A percentile compares a stretch with the other conserved stretches of the same genome.
phyloP scores from a whole-genome alignment of 2,329 filamentous ascomycete species.

The Hymenoscyphus occultus region DNA sequence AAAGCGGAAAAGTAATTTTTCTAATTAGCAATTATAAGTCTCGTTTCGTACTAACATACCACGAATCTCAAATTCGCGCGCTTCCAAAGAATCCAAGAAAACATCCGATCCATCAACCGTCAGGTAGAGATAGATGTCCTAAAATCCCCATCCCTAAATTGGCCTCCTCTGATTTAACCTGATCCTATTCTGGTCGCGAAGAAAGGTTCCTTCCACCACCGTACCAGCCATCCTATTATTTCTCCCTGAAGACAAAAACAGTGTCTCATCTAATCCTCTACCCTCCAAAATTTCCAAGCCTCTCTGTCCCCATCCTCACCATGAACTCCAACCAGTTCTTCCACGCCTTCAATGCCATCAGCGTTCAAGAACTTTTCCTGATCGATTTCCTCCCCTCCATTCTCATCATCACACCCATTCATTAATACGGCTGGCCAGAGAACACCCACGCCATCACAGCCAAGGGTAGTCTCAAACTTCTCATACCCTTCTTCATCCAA shows the following conservation, averaged over 20 bases:
- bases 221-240: constrained; percentile 21
- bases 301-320: constrained; percentile 66
- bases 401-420: constrained; percentile 73
- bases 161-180: background rate
- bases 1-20: background rate
- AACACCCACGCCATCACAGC: constrained; percentile 90
- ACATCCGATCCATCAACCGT: background rate
- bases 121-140: background rate
- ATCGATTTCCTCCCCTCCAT: constrained; percentile 89
- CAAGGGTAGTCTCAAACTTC: constrained; percentile 84
- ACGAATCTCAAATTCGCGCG: too few species aligned
- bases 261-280: constrained; percentile 42
- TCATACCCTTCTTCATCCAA: constrained; percentile 72
- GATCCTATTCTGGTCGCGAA: background rate
- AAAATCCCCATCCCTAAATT: background rate
- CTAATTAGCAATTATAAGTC: background rate
- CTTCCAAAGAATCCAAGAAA: background rate
- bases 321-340: constrained; percentile 78
- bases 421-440: constrained; percentile 89
- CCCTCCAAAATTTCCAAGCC: constrained; percentile 85
- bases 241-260: background rate
- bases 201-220: background rate
- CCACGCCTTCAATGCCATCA: constrained; percentile 79
- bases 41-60: background rate
- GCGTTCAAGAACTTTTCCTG: constrained; percentile 84